Conservation (phyloP, 2,329 filamentous ascomycete genomes). For the Botrytis fragariae region DNA sequence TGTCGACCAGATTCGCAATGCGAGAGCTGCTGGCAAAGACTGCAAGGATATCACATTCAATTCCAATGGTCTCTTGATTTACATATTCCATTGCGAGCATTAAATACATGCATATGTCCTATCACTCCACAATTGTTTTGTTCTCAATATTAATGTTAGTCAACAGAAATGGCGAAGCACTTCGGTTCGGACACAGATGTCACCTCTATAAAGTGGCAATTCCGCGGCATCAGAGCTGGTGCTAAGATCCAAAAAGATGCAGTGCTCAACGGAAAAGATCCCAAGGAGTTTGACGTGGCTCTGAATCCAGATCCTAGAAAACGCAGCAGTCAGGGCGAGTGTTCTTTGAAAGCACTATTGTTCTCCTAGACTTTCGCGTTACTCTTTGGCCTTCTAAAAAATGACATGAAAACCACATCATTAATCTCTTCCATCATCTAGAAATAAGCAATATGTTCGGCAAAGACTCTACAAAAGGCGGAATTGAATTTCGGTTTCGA, state of each 20-base stretch:
- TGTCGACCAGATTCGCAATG: constrained; percentile 38
- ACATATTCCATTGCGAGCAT: background rate
- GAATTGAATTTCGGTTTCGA: constrained; percentile 61
- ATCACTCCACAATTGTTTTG: background rate
- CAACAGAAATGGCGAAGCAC: constrained; percentile 22
- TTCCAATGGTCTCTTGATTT: background rate
- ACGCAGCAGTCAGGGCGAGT: background rate
- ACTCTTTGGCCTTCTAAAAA: background rate
- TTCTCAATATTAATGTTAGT: constrained; percentile 20
- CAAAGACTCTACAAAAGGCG: constrained; percentile 52
- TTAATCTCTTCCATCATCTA: background rate
- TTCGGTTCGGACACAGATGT: constrained; percentile 22
- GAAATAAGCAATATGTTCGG: constrained; percentile 45
- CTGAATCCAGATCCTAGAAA: constrained; percentile 12
- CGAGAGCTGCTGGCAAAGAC: constrained; percentile 36
- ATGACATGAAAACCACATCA: background rate
- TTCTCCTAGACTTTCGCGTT: too few species aligned
- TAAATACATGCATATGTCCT: background rate
- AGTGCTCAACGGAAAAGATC: constrained; percentile 30
- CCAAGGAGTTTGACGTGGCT: constrained; percentile 18
- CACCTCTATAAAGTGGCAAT: constrained; percentile 52
- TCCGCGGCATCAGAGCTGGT: constrained; percentile 53
- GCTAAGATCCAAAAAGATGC: constrained; percentile 48
- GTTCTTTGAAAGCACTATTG: background rate
- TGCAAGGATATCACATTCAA: constrained; percentile 24